These are phyloP conservation scores for Trypanosoma vivax DNA, from an alignment of 208 protist genomes.

Conservation along the genomic window DNA sequence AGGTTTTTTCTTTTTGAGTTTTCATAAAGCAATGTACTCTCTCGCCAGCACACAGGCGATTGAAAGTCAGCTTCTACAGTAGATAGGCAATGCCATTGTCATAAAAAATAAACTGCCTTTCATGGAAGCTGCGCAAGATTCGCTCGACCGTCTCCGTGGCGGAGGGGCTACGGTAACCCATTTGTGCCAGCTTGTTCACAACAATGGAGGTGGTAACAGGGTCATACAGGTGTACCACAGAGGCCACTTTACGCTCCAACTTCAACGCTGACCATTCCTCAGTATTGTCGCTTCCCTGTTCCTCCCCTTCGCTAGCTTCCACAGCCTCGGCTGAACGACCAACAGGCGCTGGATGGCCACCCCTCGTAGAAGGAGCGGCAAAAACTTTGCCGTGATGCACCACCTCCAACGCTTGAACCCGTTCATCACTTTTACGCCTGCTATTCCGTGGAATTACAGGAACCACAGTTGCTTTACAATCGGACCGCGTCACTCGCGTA, in stretches of 20 bases:
- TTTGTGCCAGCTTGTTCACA: constrained; percentile 67
- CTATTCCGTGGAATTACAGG: no score
- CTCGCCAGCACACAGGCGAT: not conserved
- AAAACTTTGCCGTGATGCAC: constrained; percentile 8
- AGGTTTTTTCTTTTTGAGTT: no score
- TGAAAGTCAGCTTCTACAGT: constrained; percentile 23
- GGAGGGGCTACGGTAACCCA: constrained; percentile 43
- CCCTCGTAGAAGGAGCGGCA: not conserved
- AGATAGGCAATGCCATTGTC: constrained; percentile 81
- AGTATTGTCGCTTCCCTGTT: constrained; percentile 15
- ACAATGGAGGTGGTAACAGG: constrained; percentile 71
- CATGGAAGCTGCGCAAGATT: constrained; percentile 60
- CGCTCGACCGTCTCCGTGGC: constrained; percentile 37
- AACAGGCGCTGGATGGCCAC: not conserved
- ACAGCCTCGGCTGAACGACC: not conserved
- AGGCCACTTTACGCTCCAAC: constrained; percentile 60
- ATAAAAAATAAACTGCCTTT: constrained; percentile 75
- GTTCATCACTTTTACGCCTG: not conserved
- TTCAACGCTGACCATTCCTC: constrained; percentile 15
- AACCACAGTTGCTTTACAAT: no score
- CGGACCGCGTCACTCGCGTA: no score
- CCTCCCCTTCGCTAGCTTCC: constrained; percentile 11
- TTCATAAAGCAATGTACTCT: no score
- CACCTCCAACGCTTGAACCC: constrained; percentile 10
- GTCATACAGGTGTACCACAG: constrained; percentile 73